Base-by-base conservation (phyloP, 2,329 filamentous ascomycete genomes). In the Colletotrichum sublineola region DNA sequence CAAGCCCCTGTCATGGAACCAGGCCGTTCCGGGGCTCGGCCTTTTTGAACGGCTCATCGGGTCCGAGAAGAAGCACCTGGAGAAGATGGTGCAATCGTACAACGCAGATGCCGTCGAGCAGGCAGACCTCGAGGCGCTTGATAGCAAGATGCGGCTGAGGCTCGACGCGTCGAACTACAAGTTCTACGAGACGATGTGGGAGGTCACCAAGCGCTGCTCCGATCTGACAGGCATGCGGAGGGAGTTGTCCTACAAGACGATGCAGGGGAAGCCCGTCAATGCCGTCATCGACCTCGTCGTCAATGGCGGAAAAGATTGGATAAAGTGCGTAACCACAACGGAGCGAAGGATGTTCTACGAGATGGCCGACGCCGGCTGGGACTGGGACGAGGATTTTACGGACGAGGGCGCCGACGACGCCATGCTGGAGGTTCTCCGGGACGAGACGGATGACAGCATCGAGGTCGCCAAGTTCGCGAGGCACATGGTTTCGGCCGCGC, bases 331-430 rank as follows among this genome's bases (percentile, higher is more conserved):
- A 5, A 75, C 72, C 6, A 75, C 74, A 3, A 75, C 74, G n/a
- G 68, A 74, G 53, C 62, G 74, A 14, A 36, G 82, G 38, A 76
- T 84, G 63, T 80, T 80, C 9, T 76, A 82, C 4, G 81, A 84
- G 57, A 81, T 84, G 82, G 78, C 79, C 3, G 82, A 83, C 57
- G 78, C 77, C n/a, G 83, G 83, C 5, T 84, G 83, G 83, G 77
- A 77, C 8, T 84, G 83, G 83, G 83, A 81, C 7, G 80, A 81
- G 8, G 74, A 77, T 5, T 68, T 75, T 6, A 78, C 80, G 9
- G 71, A 75, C 40, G 78, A 79, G 8, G 82, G 83, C 61, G 82
- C 79, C 77, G 79, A 80, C 11, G 80, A 82, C 62, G 74, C 78
- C 0, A 77, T 79, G 2, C 73, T 84, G 64, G 80, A 79, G 2